These are phyloP conservation scores for Bruguiera sexangula DNA, from an alignment of 345 rosid genomes.

Conservation along the genomic window DNA sequence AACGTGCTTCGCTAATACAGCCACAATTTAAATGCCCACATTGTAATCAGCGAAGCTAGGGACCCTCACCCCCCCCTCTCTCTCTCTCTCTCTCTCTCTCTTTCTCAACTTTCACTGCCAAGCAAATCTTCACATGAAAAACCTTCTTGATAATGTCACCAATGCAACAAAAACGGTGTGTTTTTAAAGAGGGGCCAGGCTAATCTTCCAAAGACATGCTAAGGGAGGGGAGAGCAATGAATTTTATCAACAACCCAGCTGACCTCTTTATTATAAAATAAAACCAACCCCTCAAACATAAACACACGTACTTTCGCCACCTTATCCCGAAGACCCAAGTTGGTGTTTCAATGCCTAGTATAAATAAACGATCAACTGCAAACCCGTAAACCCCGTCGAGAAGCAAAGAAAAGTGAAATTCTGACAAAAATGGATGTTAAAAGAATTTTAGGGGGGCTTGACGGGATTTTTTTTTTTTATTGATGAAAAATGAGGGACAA, in stretches of 20 bases:
- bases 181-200: no score
- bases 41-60: no score
- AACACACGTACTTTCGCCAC: conserved; percentile 18
- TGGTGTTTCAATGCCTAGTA: neutral
- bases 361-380: neutral
- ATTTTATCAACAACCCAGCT: conserved; percentile 33
- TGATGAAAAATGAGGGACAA: conserved; percentile 42
- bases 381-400: neutral
- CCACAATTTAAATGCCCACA: no score
- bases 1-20: no score
- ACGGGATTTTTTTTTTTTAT: conserved; percentile 29
- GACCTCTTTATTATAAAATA: conserved; percentile 16
- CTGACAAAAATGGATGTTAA: neutral
- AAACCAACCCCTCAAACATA: conserved; percentile 31
- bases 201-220: no score
- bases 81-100: no score
- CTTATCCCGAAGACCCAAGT: conserved; percentile 3
- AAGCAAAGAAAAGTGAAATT: neutral
- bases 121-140: no score
- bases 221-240: conserved; percentile 18
- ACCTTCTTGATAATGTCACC: no score
- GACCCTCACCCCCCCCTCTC: no score
- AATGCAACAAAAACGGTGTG: no score
- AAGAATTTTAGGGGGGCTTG: neutral
- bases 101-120: no score